These are phyloP conservation scores for Xylaria digitata DNA, from an alignment of 2,329 filamentous ascomycete species.

Conservation along the genomic window DNA sequence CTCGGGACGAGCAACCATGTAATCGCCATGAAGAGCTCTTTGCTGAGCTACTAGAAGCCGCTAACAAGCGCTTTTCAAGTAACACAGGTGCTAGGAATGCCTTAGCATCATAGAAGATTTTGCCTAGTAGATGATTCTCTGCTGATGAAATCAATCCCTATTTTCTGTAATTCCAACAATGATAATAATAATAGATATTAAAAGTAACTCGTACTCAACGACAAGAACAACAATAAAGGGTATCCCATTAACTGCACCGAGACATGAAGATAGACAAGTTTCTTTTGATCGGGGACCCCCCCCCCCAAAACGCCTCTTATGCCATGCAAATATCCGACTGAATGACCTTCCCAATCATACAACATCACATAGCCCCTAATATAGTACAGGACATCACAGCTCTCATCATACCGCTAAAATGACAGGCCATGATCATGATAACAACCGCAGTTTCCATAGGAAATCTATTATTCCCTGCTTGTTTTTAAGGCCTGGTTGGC, in stretches of 20 bases:
- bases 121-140: no score
- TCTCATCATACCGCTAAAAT: conserved; percentile 4
- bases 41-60: background rate
- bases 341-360: conserved; percentile 17
- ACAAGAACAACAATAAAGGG: conserved; percentile 24
- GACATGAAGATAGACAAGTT: conserved; percentile 14
- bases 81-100: background rate
- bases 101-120: background rate
- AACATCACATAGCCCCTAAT: conserved; percentile 20
- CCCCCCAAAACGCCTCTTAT: conserved; percentile 31
- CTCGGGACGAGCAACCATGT: no score
- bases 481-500: conserved; percentile 46
- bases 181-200: background rate
- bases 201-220: conserved; percentile 5
- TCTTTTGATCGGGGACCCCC: conserved; percentile 11
- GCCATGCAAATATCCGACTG: conserved; percentile 20
- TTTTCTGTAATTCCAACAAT: background rate
- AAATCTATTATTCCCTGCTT: conserved; percentile 27
- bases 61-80: background rate
- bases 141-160: background rate
- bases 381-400: conserved; percentile 29
- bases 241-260: conserved; percentile 27
- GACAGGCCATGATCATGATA: conserved; percentile 18
- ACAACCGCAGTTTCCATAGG: conserved; percentile 6
- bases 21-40: no score